Percentiles rank a stretch among this genome's conserved stretches.
Conservation (phyloP, 495 filamentous ascomycete species). For the Penicillium lividum region DNA sequence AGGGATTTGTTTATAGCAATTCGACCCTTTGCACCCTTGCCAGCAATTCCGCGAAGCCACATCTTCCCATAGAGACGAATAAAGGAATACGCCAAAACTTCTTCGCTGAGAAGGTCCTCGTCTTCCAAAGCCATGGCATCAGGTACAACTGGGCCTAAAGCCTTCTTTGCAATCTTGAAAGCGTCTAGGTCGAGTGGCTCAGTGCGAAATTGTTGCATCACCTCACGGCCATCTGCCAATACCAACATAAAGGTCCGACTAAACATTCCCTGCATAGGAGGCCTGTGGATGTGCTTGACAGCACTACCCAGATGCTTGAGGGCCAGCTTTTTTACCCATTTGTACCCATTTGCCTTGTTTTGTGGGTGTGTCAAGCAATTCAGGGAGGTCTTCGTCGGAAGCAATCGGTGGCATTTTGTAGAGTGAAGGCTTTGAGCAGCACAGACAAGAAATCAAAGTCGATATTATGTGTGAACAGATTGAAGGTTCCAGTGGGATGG, state of each 20-base stretch:
- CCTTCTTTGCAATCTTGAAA: slow-evolving; percentile 29
- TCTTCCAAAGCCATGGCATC: slow-evolving; percentile 24
- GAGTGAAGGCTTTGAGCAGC: no score
- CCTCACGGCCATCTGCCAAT: slow-evolving; percentile 28
- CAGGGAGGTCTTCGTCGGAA: slow-evolving; percentile 29
- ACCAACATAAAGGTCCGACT: slow-evolving; percentile 31
- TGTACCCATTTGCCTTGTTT: slow-evolving; percentile 36
- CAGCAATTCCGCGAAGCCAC: slow-evolving; percentile 24
- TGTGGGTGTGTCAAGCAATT: slow-evolving; percentile 28
- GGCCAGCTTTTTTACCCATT: slow-evolving; percentile 33
- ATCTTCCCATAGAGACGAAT: slow-evolving; percentile 28
- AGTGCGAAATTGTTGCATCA: slow-evolving; percentile 33
- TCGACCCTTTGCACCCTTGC: slow-evolving; percentile 23
- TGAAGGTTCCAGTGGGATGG: no score
- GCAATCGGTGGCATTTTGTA: slow-evolving; percentile 23
- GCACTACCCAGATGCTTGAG: slow-evolving; percentile 27
- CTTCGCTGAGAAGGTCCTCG: slow-evolving; percentile 22
- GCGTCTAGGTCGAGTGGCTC: slow-evolving; percentile 25
- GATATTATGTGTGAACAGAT: no score
- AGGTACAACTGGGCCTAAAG: slow-evolving; percentile 26
- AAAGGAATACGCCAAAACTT: slow-evolving; percentile 32
- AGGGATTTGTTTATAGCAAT: slow-evolving; percentile 26
- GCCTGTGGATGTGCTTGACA: slow-evolving; percentile 26
- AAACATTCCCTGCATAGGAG: slow-evolving; percentile 34
- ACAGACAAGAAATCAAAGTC: no score